Evolutionary conservation across 2,329 filamentous ascomycete species (phyloP).

Genomic region (Sporothrix pallida): DNA sequence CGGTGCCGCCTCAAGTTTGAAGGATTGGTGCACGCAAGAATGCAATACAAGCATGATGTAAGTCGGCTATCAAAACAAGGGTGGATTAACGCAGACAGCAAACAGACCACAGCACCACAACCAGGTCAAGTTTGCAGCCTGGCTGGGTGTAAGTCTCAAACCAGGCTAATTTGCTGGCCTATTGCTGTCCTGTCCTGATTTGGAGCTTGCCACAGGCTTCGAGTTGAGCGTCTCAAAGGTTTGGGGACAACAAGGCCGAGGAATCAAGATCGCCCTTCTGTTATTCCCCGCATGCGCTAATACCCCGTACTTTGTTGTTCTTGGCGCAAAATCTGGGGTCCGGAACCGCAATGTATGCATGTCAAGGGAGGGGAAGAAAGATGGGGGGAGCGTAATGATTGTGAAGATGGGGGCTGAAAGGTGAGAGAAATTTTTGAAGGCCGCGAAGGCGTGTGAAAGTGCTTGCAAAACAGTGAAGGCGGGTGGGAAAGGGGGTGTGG

Average conservation of each 20-base stretch:
- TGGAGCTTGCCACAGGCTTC: background rate
- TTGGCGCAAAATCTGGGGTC: conserved; percentile 14
- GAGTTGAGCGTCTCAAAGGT: background rate
- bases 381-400: background rate
- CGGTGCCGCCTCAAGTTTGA: background rate
- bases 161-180: background rate
- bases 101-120: background rate
- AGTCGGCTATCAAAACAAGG: background rate
- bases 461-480: background rate
- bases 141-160: background rate
- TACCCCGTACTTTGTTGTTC: background rate
- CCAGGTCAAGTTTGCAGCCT: background rate
- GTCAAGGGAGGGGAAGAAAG: background rate
- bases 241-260: background rate
- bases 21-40: background rate
- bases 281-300: conserved; percentile 13
- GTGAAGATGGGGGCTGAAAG: background rate
- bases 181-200: background rate
- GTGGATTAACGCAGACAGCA: background rate
- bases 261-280: background rate
- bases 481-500: background rate
- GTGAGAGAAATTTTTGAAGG: background rate
- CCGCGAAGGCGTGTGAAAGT: no score
- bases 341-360: conserved; percentile 14
- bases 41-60: background rate